Percentiles rank a stretch among this genome's conserved stretches.
Conservation (phyloP, 352 stramenopile genomes). For the Phytophthora niederhauseri region DNA sequence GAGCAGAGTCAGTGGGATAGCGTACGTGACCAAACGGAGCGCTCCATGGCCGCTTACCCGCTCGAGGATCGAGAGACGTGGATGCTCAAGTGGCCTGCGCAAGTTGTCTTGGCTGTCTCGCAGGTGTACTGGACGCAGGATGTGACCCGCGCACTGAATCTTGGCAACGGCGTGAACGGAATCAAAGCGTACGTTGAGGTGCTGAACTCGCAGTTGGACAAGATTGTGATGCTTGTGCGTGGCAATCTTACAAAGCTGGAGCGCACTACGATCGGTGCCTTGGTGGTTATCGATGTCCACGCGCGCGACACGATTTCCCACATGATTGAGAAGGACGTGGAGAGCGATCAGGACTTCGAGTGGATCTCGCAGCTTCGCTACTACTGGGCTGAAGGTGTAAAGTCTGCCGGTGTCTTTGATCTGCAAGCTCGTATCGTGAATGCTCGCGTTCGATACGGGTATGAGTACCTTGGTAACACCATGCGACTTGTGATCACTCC, state of each 20-base stretch:
- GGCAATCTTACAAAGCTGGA: slow-evolving; percentile 92
- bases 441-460: slow-evolving; percentile 86
- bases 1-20: slow-evolving; percentile 93
- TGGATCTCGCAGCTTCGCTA: slow-evolving; percentile 95
- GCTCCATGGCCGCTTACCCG: slow-evolving; percentile 88
- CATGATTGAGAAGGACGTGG: slow-evolving; percentile 91
- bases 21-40: slow-evolving; percentile 91
- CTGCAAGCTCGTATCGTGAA: slow-evolving; percentile 92
- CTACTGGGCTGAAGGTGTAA: slow-evolving; percentile 88
- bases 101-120: slow-evolving; percentile 93
- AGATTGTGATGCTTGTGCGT: slow-evolving; percentile 92
- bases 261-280: slow-evolving; percentile 91
- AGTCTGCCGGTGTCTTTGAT: slow-evolving; percentile 55
- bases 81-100: slow-evolving; percentile 94
- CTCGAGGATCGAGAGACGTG: slow-evolving; percentile 81
- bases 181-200: slow-evolving; percentile 81
- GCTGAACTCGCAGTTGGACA: slow-evolving; percentile 90
- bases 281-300: slow-evolving; percentile 95
- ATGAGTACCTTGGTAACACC: slow-evolving; percentile 94
- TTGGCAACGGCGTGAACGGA: slow-evolving; percentile 58
- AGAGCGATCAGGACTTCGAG: slow-evolving; percentile 92
- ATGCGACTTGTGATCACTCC: slow-evolving; percentile 95
- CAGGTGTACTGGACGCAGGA: slow-evolving; percentile 96
- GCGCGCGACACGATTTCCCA: slow-evolving; percentile 92
- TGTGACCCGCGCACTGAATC: slow-evolving; percentile 86